Evolutionary conservation across 306 rosid species (phyloP).

Genomic region (Pueraria montana): DNA sequence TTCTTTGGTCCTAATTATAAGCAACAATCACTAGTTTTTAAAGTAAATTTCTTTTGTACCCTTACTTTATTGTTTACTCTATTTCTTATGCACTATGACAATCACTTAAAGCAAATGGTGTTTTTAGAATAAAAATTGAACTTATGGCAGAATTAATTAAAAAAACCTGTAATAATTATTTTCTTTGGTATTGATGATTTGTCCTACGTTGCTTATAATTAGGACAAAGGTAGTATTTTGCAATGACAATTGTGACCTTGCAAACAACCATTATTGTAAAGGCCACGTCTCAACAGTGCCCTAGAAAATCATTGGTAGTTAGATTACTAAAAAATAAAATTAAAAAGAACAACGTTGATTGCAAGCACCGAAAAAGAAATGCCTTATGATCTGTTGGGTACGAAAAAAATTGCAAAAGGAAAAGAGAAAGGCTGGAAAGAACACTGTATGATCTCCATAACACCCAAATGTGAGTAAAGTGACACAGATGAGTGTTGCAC

Average conservation of each 20-base stretch:
- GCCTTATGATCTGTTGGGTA: slow-evolving; percentile 31
- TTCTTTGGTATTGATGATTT: no score
- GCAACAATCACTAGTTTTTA: no score
- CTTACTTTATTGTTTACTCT: no score
- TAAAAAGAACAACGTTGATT: slow-evolving; percentile 46
- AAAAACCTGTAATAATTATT: no score
- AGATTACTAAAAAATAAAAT: slow-evolving; percentile 36
- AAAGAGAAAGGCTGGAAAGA: slow-evolving; percentile 41
- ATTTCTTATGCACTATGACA: no score
- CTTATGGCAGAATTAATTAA: no score
- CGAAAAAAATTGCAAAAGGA: slow-evolving; percentile 19
- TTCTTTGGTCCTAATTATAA: no score
- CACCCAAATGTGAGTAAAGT: slow-evolving; percentile 60
- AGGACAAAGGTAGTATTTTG: no score
- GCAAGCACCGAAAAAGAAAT: slow-evolving; percentile 43
- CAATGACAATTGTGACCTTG: slow-evolving; percentile 55
- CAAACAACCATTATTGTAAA: slow-evolving; percentile 54
- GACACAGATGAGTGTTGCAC: slow-evolving; percentile 42
- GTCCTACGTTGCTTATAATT: no score
- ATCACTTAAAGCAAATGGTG: no score
- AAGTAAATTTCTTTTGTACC: no score
- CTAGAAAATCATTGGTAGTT: slow-evolving; percentile 48
- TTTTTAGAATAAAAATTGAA: no score
- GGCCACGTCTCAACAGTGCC: slow-evolving; percentile 51
- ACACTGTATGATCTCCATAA: slow-evolving; percentile 50